These are phyloP conservation scores for Taphrina communis DNA, from an alignment of 1,139 yeast species.

Conservation along the genomic window DNA sequence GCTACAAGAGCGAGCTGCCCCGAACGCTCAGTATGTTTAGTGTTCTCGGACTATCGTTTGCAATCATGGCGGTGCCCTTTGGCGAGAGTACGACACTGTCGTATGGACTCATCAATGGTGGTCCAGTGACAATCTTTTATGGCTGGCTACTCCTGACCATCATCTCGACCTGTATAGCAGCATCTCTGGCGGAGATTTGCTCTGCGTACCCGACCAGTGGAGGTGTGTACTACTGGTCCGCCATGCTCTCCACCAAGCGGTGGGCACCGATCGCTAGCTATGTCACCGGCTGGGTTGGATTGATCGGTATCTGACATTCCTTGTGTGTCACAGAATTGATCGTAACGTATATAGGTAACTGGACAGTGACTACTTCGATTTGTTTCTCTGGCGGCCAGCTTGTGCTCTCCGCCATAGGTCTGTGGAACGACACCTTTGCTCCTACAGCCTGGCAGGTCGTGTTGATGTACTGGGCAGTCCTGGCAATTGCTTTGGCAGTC, in stretches of 20 bases:
- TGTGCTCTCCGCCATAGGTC: slow-evolving; percentile 32
- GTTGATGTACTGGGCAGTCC: slow-evolving; percentile 40
- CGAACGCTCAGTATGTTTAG: slow-evolving; percentile 52
- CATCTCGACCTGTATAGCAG: slow-evolving; percentile 47
- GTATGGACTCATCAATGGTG: slow-evolving; percentile 45
- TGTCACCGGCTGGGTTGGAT: slow-evolving; percentile 40
- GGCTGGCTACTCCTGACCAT: slow-evolving; percentile 40
- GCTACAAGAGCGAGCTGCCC: slow-evolving; percentile 54
- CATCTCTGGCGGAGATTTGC: slow-evolving; percentile 38
- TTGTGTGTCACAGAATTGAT: neutral
- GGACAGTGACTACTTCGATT: slow-evolving; percentile 38
- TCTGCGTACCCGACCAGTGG: slow-evolving; percentile 65
- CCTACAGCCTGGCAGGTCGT: slow-evolving; percentile 37
- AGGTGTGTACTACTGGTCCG: slow-evolving; percentile 65
- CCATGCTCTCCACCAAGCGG: slow-evolving; percentile 60
- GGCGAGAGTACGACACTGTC: slow-evolving; percentile 54
- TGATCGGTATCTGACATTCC: slow-evolving; percentile 16
- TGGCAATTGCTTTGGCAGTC: slow-evolving; percentile 37
- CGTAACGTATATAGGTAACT: slow-evolving; percentile 5
- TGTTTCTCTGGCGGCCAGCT: slow-evolving; percentile 40
- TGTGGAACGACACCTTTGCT: slow-evolving; percentile 36
- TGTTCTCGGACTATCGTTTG: slow-evolving; percentile 53
- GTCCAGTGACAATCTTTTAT: slow-evolving; percentile 40
- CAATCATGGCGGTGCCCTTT: slow-evolving; percentile 53
- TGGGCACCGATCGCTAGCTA: slow-evolving; percentile 35